Evolutionary conservation across 2,329 filamentous ascomycete genomes (phyloP).

Genomic region (Phyllosticta capitalensis): DNA sequence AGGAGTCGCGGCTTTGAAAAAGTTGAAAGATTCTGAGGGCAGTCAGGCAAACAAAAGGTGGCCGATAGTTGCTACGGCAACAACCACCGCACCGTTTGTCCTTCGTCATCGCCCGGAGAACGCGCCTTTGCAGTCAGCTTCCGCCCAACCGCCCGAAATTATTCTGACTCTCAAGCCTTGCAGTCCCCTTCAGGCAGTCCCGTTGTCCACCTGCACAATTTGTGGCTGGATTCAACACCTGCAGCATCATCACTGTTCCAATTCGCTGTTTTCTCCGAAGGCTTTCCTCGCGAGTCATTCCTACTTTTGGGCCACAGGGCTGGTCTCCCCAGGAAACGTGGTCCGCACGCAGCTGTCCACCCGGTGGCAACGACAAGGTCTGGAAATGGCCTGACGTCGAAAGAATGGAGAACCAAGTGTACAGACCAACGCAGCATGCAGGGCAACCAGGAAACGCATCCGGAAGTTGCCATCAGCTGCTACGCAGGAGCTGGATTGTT

Average conservation of each 20-base stretch:
- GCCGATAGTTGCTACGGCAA: not conserved
- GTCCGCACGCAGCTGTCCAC: not conserved
- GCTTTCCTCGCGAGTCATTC: not conserved
- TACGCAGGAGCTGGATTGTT: not conserved
- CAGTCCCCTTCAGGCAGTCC: not conserved
- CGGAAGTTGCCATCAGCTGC: not conserved
- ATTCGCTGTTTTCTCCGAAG: not conserved
- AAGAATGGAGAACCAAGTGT: not conserved
- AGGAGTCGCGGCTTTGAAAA: not conserved
- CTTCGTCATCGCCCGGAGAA: not conserved
- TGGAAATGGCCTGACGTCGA: not conserved
- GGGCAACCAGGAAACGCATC: not conserved
- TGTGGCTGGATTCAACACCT: not conserved
- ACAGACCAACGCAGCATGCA: not conserved
- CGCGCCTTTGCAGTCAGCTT: not conserved
- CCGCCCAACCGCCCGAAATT: not conserved
- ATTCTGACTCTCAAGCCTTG: not conserved
- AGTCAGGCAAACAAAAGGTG: not conserved
- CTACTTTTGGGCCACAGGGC: not conserved
- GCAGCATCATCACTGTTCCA: not conserved
- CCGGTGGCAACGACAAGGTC: not conserved
- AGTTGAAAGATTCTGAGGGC: not conserved
- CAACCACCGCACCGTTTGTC: not conserved
- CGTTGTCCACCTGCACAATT: not conserved
- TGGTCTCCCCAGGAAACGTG: not conserved